Percentiles rank a stretch among this genome's conserved stretches.
Conservation (phyloP, 176 grass and related monocot species). For the Luzula sylvatica region DNA sequence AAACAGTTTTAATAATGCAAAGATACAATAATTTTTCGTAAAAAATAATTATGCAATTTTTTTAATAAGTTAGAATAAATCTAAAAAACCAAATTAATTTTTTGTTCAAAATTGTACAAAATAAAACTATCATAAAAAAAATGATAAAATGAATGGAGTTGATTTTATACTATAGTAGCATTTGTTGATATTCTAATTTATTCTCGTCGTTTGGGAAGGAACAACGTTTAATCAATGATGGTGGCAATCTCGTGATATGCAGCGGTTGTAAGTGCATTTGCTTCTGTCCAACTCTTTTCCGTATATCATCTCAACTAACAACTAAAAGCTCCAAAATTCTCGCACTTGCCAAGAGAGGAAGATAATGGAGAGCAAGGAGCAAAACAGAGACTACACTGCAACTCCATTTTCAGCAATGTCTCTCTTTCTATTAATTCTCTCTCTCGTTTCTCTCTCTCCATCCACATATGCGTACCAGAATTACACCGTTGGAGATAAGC, state of each 20-base stretch:
- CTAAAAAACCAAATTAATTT: no score
- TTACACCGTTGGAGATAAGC: constrained; percentile 84
- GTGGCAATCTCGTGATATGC: constrained; percentile 24
- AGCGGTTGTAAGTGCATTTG: background rate
- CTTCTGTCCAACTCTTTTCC: background rate
- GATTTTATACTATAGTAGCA: no score
- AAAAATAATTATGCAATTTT: no score
- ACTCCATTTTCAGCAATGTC: constrained; percentile 11
- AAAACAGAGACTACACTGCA: constrained; percentile 22
- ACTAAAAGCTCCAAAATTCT: constrained; percentile 2
- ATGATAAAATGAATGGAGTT: no score
- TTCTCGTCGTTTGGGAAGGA: no score
- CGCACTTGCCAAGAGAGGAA: constrained; percentile 19
- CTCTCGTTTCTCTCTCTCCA: background rate
- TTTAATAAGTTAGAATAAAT: no score
- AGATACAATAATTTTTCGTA: no score
- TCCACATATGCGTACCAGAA: constrained; percentile 48
- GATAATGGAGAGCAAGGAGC: constrained; percentile 1
- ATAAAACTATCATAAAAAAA: no score
- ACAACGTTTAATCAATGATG: no score
- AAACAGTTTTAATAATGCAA: no score
- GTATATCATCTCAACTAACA: constrained; percentile 19
- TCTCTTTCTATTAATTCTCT: constrained; percentile 8
- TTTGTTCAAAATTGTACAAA: no score
- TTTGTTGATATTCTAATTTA: no score